Evolutionary conservation across 1,284 basidiomycete species (phyloP).

Genomic region (Cutaneotrichosporon cavernicola): DNA sequence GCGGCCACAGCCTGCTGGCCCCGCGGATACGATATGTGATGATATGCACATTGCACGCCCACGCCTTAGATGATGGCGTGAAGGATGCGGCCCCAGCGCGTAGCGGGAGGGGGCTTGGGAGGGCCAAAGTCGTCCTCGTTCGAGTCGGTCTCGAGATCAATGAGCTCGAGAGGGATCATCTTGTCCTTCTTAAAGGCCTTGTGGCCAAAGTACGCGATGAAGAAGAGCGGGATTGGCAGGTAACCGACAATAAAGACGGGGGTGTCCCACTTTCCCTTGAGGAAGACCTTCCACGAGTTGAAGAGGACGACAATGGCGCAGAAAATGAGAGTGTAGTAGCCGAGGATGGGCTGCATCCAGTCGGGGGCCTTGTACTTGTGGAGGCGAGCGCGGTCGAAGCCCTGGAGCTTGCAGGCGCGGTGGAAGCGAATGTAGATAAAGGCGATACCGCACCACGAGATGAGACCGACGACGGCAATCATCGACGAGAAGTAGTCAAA

Average conservation of each 20-base stretch:
- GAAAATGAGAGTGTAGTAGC: slow-evolving; percentile 47
- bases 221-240: slow-evolving; percentile 22
- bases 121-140: slow-evolving; percentile 15
- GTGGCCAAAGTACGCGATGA: slow-evolving; percentile 54
- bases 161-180: slow-evolving; percentile 30
- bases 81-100: slow-evolving; percentile 5
- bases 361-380: slow-evolving; percentile 64
- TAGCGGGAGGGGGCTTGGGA: slow-evolving; percentile 8
- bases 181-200: slow-evolving; percentile 38
- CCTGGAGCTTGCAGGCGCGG: slow-evolving; percentile 70
- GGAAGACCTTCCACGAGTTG: slow-evolving; percentile 19
- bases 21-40: background rate
- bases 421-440: slow-evolving; percentile 79
- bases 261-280: slow-evolving; percentile 19
- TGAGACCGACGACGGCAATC: slow-evolving; percentile 58
- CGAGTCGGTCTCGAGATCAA: slow-evolving; percentile 37
- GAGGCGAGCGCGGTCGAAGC: slow-evolving; percentile 58
- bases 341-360: slow-evolving; percentile 58
- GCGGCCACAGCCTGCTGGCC: background rate
- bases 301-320: slow-evolving; percentile 14
- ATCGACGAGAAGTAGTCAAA: slow-evolving; percentile 77
- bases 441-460: slow-evolving; percentile 76
- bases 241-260: slow-evolving; percentile 23
- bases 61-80: slow-evolving; percentile 21
- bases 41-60: background rate